A percentile compares a stretch with the other conserved stretches of the same genome.
Evolutionary conservation across 805 yeast species (phyloP).

Genomic region (Diddensiella santjacobensis): DNA sequence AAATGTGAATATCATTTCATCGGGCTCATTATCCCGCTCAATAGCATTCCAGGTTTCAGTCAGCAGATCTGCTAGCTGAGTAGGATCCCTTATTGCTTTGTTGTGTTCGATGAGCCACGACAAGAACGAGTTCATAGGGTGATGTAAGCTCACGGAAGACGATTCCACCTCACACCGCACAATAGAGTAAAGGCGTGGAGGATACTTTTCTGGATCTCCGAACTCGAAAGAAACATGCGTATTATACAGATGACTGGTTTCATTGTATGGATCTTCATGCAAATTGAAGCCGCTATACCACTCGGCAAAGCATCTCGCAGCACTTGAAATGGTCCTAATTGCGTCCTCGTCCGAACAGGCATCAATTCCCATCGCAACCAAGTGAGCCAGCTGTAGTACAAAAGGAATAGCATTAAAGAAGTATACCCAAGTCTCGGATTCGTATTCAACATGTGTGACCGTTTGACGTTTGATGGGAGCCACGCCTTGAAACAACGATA

Average conservation of each 20-base stretch:
- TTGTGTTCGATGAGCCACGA: constrained; percentile 65
- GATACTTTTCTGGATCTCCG: neutral
- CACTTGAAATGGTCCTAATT: constrained; percentile 22
- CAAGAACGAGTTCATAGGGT: constrained; percentile 72
- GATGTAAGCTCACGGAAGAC: constrained; percentile 64
- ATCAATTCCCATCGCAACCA: constrained; percentile 33
- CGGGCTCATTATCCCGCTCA: neutral
- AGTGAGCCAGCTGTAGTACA: constrained; percentile 47
- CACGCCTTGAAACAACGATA: constrained; percentile 70
- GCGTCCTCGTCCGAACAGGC: constrained; percentile 19
- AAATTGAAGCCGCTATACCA: constrained; percentile 29
- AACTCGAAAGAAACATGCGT: neutral
- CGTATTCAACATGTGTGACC: constrained; percentile 83
- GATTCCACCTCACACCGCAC: constrained; percentile 43
- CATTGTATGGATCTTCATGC: neutral
- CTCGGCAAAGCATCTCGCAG: constrained; percentile 23
- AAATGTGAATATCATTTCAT: too few relatives aligned
- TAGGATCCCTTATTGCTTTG: constrained; percentile 4
- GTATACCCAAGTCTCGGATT: constrained; percentile 74
- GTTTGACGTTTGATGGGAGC: constrained; percentile 73
- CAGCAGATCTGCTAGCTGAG: neutral
- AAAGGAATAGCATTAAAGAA: constrained; percentile 68
- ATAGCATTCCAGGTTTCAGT: neutral
- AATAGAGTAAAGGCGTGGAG: constrained; percentile 13
- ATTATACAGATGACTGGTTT: neutral